phyloP scores from a whole-genome alignment of 495 filamentous ascomycete species.

The Xylaria sp. region DNA sequence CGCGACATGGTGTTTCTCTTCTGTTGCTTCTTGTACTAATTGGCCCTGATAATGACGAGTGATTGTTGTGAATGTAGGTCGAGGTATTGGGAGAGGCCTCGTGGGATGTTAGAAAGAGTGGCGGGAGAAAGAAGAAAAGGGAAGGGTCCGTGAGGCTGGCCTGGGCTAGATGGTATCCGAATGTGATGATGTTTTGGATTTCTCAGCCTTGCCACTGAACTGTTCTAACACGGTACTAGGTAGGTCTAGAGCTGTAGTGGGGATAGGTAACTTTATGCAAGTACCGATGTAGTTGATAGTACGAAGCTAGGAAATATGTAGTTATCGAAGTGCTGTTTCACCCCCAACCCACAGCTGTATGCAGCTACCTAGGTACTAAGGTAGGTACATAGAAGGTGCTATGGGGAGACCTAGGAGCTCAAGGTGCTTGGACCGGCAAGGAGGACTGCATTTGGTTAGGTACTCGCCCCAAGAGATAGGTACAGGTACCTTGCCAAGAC shows the following conservation, averaged over 20 bases:
- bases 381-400: too few species aligned
- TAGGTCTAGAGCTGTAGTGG: too few species aligned
- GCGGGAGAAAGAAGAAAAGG: conserved; percentile 2
- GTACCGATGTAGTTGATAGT: too few species aligned
- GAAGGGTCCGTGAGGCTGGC: conserved; percentile 6
- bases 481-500: neutral
- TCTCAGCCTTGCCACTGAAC: conserved; percentile 43
- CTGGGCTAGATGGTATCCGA: neutral
- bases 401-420: too few species aligned
- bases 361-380: too few species aligned
- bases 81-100: neutral
- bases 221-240: too few species aligned
- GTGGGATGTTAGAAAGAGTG: neutral
- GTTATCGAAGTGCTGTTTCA: too few species aligned
- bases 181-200: conserved; percentile 34
- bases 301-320: too few species aligned
- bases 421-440: too few species aligned
- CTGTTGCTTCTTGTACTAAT: neutral
- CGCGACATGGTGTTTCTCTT: conserved; percentile 64
- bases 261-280: too few species aligned
- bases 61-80: conserved; percentile 14
- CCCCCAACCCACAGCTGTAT: too few species aligned
- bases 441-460: neutral
- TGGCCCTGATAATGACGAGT: neutral
- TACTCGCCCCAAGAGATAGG: neutral